Base-by-base conservation (phyloP, 371 early-diverging fungal species). In the Mucor ambiguus region DNA sequence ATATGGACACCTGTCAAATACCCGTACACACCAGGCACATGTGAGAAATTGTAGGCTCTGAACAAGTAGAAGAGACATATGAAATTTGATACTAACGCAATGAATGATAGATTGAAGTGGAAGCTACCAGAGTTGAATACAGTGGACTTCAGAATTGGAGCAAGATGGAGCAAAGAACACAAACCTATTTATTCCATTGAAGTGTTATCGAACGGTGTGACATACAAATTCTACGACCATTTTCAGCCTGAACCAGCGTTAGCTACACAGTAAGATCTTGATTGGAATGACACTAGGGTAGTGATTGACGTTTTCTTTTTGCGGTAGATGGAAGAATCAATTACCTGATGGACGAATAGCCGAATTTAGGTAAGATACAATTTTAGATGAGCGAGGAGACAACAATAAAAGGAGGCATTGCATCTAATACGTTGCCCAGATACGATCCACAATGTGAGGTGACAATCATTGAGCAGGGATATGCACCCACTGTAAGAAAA, bases 81-180 rank as follows among this genome's bases (percentile, higher is more conserved):
- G 49, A 18, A 22, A 32, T 22, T 6, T 30, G 46, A 11, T 48
- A 2, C 60, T 44, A 33, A 20, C 1, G 22, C 44, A 37, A 29
- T 43, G 11, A 26, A 32, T 60, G 18, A 5, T 79, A 93, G 93
- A 67, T 73, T 96, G 14, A 96, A 96, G 73, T 97, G 97, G 97
- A 96, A 96, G 73, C 94, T 96, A 26, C 85, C 91, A 3, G 89
- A 92, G 12, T 82, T 90, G 49, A 93, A 91, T 68, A 92, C 95
- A 3, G 92, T 92, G 14, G 94, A 96, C 75, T 96, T 97, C 69
- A 81, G 83, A 59, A 85, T 91, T 43, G 73, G 82, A 28, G 86
- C 86, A 8, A 76, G 72, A 3, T 77, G 76, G 72, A 89, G 84
- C 66, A 87, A 81, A 61, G 89, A 91, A 37, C 83, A 85, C 37